Base-by-base conservation (phyloP, 1,139 yeast genomes). In the Geotrichum phurueaensis region DNA sequence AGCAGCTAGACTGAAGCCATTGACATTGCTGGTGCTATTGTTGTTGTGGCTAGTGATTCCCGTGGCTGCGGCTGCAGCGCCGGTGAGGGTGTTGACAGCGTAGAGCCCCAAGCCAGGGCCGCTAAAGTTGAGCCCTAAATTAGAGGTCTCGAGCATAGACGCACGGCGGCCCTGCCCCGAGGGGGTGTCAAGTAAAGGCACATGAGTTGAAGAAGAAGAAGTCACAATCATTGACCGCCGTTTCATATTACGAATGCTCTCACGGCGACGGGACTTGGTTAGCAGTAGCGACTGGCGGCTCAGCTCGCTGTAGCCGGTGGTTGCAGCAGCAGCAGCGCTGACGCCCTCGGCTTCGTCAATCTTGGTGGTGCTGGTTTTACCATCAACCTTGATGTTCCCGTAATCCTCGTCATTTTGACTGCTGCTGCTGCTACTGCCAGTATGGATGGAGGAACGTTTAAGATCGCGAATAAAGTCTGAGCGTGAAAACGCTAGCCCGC, bases 161-260 rank as follows among this genome's bases (percentile, higher is more conserved):
- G 33, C 36, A 18, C 55, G 55, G 13, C 55, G 22, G 50, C 39
- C 20, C 4, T 3, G 6, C 45, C 7, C 45, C 13, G 31, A 22
- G 6, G 50, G 10, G 10, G 13, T 7, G 2, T 20, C 23, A 7
- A 22, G 54, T 22, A 23, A 29, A 22, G 29, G 18, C 18, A 15
- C 25, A 15, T 7, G 23, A 2, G 51, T n/a, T 15, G 36, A n/a
- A 22, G 39, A 23, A 2, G 56, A 45, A 2, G 56, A 45, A 23
- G 50, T 18, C 20, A 53, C 39, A 27, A 53, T 53, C 51, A 53
- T 43, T 36, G 56, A 53, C 33, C 47, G 56, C 1, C 50, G 51
- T 3, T 20, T 27, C 53, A 13, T 31, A 15, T 20, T 2, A 6
- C 57, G 29, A 6, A 39, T 39, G 18, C 45, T 39, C n/a, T 39